Percentiles rank a stretch among this genome's conserved stretches.
phyloP scores from a whole-genome alignment of 805 yeast genomes.

The Saturnispora ahearnii region DNA sequence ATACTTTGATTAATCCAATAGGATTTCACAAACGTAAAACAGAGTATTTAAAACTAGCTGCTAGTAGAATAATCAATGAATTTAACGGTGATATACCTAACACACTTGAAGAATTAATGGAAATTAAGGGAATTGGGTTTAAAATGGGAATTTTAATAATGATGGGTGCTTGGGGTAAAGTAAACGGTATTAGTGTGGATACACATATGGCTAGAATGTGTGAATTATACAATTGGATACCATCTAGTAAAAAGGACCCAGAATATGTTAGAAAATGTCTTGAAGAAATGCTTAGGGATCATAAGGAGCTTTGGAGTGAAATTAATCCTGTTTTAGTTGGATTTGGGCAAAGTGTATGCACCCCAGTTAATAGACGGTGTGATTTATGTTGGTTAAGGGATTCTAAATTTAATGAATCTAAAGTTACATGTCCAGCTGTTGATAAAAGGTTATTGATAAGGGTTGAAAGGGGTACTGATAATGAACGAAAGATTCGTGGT shows the following conservation, averaged over 20 bases:
- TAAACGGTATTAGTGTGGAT: constrained; percentile 87
- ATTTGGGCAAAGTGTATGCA: constrained; percentile 84
- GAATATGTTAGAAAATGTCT: constrained; percentile 63
- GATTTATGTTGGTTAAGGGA: constrained; percentile 54
- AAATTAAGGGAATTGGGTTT: constrained; percentile 90
- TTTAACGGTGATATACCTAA: constrained; percentile 66
- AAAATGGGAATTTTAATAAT: constrained; percentile 83
- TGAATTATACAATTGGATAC: constrained; percentile 75
- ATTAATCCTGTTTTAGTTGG: constrained; percentile 85
- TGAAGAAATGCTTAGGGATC: constrained; percentile 62
- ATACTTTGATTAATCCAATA: constrained; percentile 60
- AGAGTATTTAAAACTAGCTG: constrained; percentile 51
- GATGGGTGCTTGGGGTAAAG: constrained; percentile 74
- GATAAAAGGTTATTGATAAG: constrained; percentile 37
- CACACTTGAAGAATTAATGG: constrained; percentile 51
- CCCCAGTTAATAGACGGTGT: constrained; percentile 61
- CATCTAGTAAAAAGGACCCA: constrained; percentile 45
- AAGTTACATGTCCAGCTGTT: constrained; percentile 41
- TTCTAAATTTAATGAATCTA: constrained; percentile 15
- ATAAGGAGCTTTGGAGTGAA: constrained; percentile 61
- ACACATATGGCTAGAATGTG: constrained; percentile 80
- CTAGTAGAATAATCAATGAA: constrained; percentile 39
- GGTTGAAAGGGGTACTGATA: constrained; percentile 19
- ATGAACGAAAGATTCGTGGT: constrained; percentile 31
- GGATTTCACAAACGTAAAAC: constrained; percentile 87